Percentiles rank a stretch among this genome's conserved stretches.
Evolutionary conservation across 192 early-diverging fungal genomes (phyloP).

Genomic region (Lunasporangiospora selenospora): DNA sequence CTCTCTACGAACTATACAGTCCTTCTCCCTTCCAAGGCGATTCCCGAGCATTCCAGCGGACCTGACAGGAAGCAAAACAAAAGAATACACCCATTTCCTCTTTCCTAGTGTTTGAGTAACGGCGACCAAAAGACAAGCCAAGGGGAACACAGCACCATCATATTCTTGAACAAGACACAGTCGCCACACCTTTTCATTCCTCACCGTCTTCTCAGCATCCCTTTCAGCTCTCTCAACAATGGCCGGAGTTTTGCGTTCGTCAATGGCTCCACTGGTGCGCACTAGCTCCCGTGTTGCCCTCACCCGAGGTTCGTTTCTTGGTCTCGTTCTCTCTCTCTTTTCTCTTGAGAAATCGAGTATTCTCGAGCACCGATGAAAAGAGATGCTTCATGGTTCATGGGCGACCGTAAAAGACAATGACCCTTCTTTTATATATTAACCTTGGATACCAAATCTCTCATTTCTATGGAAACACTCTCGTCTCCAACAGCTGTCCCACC

Average conservation of each 20-base stretch:
- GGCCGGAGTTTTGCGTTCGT: constrained; percentile 42
- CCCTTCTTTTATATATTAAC: neutral
- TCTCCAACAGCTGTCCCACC: constrained; percentile 23
- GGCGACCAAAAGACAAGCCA: no score
- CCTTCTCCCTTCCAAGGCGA: no score
- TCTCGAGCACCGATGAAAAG: neutral
- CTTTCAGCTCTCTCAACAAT: neutral
- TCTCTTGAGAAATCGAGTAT: neutral
- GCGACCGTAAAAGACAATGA: no score
- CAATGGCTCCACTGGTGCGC: constrained; percentile 19
- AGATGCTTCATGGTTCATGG: no score
- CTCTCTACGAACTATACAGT: no score
- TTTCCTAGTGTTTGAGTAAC: no score
- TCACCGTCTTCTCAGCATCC: neutral
- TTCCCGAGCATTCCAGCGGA: no score
- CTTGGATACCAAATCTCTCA: neutral
- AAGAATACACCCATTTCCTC: no score
- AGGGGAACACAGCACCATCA: no score
- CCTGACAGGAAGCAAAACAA: no score
- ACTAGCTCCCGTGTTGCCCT: constrained; percentile 36
- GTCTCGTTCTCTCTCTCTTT: constrained; percentile 1
- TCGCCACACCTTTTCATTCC: neutral
- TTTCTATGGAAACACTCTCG: neutral
- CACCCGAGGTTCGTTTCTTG: constrained; percentile 25
- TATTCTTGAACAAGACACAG: no score